These are phyloP conservation scores for Yarrowia yakushimensis DNA, from an alignment of 805 yeast species.

Conservation along the genomic window DNA sequence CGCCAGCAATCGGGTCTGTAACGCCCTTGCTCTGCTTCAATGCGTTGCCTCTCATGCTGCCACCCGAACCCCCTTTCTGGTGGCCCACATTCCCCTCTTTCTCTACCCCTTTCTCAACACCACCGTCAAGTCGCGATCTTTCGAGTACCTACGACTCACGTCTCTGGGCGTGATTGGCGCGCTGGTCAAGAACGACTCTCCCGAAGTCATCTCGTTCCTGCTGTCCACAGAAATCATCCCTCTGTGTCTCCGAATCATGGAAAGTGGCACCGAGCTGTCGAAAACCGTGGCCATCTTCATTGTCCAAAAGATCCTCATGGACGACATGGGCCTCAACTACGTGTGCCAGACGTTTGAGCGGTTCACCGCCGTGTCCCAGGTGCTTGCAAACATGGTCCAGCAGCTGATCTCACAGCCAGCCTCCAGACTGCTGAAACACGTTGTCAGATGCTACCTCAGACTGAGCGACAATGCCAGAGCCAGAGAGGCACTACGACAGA, in stretches of 20 bases:
- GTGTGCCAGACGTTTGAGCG: constrained; percentile 94
- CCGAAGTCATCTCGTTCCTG: constrained; percentile 87
- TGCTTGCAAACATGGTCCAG: constrained; percentile 80
- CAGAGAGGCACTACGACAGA: constrained; percentile 74
- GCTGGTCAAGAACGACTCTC: constrained; percentile 89
- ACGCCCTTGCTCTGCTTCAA: constrained; percentile 89
- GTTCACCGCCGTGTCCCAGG: constrained; percentile 89
- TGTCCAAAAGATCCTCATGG: constrained; percentile 85
- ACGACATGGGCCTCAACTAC: constrained; percentile 85
- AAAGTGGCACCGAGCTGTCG: constrained; percentile 85
- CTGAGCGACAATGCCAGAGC: constrained; percentile 89
- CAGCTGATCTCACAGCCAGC: constrained; percentile 75
- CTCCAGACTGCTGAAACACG: constrained; percentile 84
- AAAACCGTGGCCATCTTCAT: constrained; percentile 97
- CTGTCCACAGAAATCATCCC: constrained; percentile 97
- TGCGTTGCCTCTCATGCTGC: constrained; percentile 96
- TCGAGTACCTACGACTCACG: constrained; percentile 88
- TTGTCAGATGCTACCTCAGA: constrained; percentile 88
- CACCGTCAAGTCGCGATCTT: constrained; percentile 84
- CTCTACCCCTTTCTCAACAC: constrained; percentile 92
- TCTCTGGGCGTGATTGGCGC: constrained; percentile 97
- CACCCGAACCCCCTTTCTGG: constrained; percentile 77
- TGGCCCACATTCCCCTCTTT: constrained; percentile 89
- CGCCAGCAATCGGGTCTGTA: constrained; percentile 90
- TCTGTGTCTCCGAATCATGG: constrained; percentile 90